phyloP scores from a whole-genome alignment of 2,329 filamentous ascomycete species.

The Talaromyces sp. region DNA sequence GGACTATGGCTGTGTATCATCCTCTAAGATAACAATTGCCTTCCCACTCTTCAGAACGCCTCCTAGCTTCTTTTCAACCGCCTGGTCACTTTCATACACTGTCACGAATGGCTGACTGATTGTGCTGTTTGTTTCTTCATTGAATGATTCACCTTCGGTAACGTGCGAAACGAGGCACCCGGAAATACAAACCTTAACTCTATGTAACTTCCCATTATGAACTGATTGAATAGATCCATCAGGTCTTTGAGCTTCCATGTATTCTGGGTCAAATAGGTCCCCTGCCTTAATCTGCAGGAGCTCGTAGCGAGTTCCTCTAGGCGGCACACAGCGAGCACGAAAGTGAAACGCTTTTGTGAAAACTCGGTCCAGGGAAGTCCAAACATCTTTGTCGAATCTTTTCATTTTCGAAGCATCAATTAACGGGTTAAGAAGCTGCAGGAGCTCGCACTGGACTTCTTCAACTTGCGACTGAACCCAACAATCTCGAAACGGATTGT shows the following conservation, averaged over 20 bases:
- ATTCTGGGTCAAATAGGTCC: not conserved
- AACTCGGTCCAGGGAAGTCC: not conserved
- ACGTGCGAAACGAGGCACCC: not conserved
- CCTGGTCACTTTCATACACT: not conserved
- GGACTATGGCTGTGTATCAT: not conserved
- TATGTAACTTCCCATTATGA: not conserved
- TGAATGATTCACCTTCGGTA: not conserved
- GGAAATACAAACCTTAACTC: not conserved
- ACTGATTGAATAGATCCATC: not conserved
- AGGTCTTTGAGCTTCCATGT: not conserved
- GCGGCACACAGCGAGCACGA: not conserved
- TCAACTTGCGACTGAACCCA: not conserved
- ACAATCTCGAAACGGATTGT: not conserved
- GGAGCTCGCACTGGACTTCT: not conserved
- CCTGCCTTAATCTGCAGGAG: not conserved
- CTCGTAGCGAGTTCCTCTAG: not conserved
- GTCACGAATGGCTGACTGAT: not conserved
- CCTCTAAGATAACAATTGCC: not conserved
- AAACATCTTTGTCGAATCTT: not conserved
- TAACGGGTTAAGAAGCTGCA: not conserved
- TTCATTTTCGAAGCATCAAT: not conserved
- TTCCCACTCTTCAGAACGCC: not conserved
- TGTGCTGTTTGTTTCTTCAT: not conserved
- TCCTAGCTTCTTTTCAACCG: not conserved
- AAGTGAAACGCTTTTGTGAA: not conserved